A percentile compares a stretch with the other conserved stretches of the same genome.
These are phyloP conservation scores for Paecilomyces sp. DNA, from an alignment of 2,329 filamentous ascomycete species.

Conservation along the genomic window DNA sequence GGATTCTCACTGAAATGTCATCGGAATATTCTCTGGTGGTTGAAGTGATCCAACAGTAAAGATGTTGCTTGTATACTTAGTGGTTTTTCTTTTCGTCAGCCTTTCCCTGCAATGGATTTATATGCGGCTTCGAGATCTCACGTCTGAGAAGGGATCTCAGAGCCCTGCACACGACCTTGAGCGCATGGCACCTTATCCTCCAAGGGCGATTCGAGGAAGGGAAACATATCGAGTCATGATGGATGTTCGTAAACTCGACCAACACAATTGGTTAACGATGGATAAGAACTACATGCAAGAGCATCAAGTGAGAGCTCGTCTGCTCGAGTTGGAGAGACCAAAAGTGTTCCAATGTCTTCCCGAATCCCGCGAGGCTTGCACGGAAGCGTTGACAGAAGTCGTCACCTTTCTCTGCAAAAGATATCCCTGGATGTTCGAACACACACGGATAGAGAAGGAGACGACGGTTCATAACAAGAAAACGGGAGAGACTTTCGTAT, in stretches of 20 bases:
- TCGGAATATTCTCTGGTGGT: neutral
- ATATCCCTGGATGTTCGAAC: conserved; percentile 39
- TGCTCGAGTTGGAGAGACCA: conserved; percentile 31
- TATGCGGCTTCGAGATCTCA: conserved; percentile 6
- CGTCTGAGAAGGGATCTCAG: conserved; percentile 3
- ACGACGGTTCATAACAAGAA: conserved; percentile 36
- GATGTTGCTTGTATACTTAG: conserved; percentile 26
- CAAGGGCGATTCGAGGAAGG: conserved; percentile 30
- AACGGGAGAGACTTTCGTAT: conserved; percentile 36
- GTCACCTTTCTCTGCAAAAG: conserved; percentile 37
- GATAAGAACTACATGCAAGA: conserved; percentile 41
- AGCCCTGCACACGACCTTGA: conserved; percentile 19
- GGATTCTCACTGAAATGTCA: neutral
- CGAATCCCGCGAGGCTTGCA: conserved; percentile 38
- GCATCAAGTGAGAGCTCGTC: conserved; percentile 32
- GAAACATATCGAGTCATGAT: conserved; percentile 39
- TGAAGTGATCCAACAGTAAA: conserved; percentile 13
- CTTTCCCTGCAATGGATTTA: conserved; percentile 18
- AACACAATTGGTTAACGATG: conserved; percentile 42
- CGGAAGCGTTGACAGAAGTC: conserved; percentile 42
- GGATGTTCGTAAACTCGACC: conserved; percentile 41
- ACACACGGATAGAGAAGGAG: conserved; percentile 15
- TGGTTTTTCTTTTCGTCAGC: conserved; percentile 20
- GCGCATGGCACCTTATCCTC: conserved; percentile 29
- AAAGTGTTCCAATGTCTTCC: conserved; percentile 41